phyloP scores from a whole-genome alignment of 2,329 filamentous ascomycete species.

The Rhexocercosporidium sp. region DNA sequence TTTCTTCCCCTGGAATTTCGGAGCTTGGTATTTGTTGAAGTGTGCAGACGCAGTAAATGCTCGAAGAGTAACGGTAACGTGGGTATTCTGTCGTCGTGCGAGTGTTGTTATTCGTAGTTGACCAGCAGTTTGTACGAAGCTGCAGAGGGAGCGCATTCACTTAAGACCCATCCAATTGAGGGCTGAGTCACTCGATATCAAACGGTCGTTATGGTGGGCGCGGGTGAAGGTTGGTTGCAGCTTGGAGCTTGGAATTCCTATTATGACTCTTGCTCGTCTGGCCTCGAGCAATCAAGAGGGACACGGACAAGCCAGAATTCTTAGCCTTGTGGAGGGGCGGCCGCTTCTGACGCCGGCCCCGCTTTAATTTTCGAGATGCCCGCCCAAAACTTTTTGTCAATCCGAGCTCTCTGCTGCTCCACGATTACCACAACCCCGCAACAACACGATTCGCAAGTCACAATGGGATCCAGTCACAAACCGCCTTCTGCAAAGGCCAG shows the following conservation, averaged over 20 bases:
- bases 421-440: constrained; percentile 25
- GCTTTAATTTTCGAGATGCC: constrained; percentile 17
- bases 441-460: constrained; percentile 21
- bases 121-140: constrained; percentile 44
- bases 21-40: constrained; percentile 43
- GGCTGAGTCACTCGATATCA: constrained; percentile 29
- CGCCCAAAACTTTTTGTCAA: constrained; percentile 24
- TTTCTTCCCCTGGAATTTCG: constrained; percentile 40
- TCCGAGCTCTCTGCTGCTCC: constrained; percentile 10
- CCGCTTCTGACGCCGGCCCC: constrained; percentile 13
- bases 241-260: constrained; percentile 25
- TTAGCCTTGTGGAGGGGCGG: constrained; percentile 16
- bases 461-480: constrained; percentile 53
- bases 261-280: constrained; percentile 24
- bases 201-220: constrained; percentile 2
- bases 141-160: constrained; percentile 48
- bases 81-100: constrained; percentile 20
- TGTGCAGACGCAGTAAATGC: constrained; percentile 46
- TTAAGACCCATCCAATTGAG: constrained; percentile 34
- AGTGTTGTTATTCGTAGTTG: constrained; percentile 4
- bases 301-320: not conserved
- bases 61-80: constrained; percentile 20
- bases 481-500: constrained; percentile 49
- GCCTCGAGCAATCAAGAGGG: constrained; percentile 1
- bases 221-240: constrained; percentile 7